These are phyloP conservation scores for Chrysoporthe cubensis DNA, from an alignment of 2,329 filamentous ascomycete species.

Conservation along the genomic window DNA sequence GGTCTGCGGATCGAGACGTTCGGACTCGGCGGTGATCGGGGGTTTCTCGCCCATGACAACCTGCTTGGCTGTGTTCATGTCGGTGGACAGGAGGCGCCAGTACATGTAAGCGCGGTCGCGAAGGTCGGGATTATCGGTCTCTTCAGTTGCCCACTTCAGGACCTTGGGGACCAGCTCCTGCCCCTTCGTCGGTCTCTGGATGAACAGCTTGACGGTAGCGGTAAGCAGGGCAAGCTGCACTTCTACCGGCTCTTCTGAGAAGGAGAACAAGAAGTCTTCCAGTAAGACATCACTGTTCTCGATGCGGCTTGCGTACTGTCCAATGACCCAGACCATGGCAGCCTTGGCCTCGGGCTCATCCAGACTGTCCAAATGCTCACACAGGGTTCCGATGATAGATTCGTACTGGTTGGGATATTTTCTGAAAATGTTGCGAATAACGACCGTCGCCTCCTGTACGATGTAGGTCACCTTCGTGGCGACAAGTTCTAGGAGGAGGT, in stretches of 20 bases:
- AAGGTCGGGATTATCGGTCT: conserved; percentile 98
- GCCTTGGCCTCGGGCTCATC: conserved; percentile 98
- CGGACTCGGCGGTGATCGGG: conserved; percentile 92
- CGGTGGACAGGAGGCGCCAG: conserved; percentile 92
- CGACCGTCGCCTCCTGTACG: conserved; percentile 96
- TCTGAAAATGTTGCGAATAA: conserved; percentile 98
- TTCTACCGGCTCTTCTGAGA: conserved; percentile 92
- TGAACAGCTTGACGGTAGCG: conserved; percentile 96
- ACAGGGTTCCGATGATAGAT: conserved; percentile 92
- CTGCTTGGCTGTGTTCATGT: conserved; percentile 81
- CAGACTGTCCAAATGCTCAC: conserved; percentile 92
- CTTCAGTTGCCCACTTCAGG: conserved; percentile 97
- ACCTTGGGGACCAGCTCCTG: conserved; percentile 93
- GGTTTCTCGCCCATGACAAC: conserved; percentile 98
- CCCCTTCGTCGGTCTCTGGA: conserved; percentile 92
- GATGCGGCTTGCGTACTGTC: conserved; percentile 95
- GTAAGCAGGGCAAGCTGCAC: conserved; percentile 94
- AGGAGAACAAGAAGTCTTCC: conserved; percentile 93
- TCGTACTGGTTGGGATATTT: conserved; percentile 99
- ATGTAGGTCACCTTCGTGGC: conserved; percentile 99
- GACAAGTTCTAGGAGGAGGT: conserved; percentile 87
- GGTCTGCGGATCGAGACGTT: conserved; percentile 87
- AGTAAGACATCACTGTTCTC: conserved; percentile 94
- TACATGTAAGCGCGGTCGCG: conserved; percentile 99
- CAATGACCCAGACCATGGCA: conserved; percentile 99